Evolutionary conservation across 768 basidiomycete species (phyloP).

Genomic region (Rossbeevera mucosa): DNA sequence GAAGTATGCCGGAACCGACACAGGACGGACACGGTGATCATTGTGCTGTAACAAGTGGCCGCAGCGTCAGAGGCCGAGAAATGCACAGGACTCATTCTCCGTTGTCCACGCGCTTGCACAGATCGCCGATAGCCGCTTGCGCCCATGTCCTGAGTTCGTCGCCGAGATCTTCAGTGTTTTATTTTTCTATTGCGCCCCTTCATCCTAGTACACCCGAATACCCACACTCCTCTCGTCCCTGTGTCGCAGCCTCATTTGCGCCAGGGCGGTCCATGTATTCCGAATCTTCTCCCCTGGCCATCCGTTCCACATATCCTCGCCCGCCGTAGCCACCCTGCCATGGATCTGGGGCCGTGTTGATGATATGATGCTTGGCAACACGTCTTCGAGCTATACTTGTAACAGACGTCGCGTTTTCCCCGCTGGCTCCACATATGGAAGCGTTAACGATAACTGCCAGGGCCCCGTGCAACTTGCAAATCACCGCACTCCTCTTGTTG

Average conservation of each 20-base stretch:
- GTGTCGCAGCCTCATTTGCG: constrained; percentile 7
- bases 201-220: neutral
- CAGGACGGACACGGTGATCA: constrained; percentile 20
- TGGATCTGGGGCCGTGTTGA: neutral
- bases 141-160: neutral
- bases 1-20: constrained; percentile 29
- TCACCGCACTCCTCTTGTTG: neutral
- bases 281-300: neutral
- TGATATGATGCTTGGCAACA: neutral
- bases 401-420: neutral
- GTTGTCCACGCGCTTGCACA: constrained; percentile 3
- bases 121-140: constrained; percentile 4
- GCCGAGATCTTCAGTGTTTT: neutral
- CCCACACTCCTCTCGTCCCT: constrained; percentile 1
- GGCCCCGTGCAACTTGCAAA: neutral
- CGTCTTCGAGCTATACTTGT: neutral
- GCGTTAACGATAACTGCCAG: neutral
- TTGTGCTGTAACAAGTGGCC: constrained; percentile 8
- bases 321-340: neutral
- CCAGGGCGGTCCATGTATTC: constrained; percentile 3
- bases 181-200: neutral
- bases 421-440: neutral
- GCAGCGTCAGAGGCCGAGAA: constrained; percentile 8
- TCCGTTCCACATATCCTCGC: neutral
- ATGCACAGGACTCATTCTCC: constrained; percentile 18